A percentile compares a stretch with the other conserved stretches of the same genome.
Conservation (phyloP, 2,329 filamentous ascomycete genomes). For the Diaporthe citriasiana region DNA sequence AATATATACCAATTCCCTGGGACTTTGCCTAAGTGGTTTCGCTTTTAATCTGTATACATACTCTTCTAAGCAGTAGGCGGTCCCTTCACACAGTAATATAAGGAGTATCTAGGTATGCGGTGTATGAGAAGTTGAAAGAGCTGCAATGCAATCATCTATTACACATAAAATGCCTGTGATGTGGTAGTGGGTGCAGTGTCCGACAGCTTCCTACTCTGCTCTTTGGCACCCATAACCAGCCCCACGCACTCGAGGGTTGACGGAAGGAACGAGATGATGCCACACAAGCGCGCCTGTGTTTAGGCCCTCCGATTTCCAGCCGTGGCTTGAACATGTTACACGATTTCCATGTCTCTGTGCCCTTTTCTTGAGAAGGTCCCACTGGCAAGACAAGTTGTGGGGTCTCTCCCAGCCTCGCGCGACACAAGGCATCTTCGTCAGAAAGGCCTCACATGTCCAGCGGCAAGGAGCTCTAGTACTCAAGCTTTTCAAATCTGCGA, state of each 20-base stretch:
- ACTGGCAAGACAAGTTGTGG: background rate
- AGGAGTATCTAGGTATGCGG: background rate
- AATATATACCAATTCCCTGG: background rate
- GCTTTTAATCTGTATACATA: too few species aligned
- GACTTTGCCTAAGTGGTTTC: too few species aligned
- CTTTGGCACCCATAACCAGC: background rate
- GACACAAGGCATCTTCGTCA: background rate
- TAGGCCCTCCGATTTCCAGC: background rate
- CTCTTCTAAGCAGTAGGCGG: too few species aligned
- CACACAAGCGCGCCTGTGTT: background rate
- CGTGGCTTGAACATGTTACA: background rate
- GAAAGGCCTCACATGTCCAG: background rate
- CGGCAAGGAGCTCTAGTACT: background rate
- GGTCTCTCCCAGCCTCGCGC: background rate
- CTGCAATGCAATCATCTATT: too few species aligned
- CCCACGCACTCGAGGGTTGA: background rate
- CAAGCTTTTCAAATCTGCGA: background rate
- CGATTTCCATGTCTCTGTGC: background rate
- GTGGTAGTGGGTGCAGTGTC: background rate
- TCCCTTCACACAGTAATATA: too few species aligned
- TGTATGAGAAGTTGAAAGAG: background rate
- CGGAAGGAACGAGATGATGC: background rate
- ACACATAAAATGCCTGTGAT: background rate
- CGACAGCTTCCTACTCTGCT: background rate
- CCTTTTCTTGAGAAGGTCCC: background rate